Evolutionary conservation across 768 basidiomycete genomes (phyloP).

Genomic region (Boletus sensibilis): DNA sequence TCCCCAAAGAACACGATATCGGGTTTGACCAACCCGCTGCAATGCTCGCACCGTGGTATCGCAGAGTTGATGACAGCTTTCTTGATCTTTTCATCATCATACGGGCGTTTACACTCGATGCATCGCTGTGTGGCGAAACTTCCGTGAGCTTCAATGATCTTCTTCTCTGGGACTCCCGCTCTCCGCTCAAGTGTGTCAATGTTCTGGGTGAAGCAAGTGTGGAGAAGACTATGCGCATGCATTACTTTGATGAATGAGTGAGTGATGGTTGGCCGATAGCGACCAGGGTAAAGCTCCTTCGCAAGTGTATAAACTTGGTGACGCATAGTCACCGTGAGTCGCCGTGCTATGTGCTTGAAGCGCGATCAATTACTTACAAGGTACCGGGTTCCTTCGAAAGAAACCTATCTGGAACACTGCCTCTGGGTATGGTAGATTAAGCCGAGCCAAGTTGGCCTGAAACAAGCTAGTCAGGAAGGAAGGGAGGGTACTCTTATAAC

Average conservation of each 20-base stretch:
- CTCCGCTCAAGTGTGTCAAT: slow-evolving; percentile 89
- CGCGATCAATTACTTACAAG: slow-evolving; percentile 52
- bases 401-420: slow-evolving; percentile 93
- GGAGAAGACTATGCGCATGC: slow-evolving; percentile 62
- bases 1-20: slow-evolving; percentile 96
- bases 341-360: neutral
- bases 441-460: slow-evolving; percentile 72
- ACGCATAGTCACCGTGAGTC: neutral
- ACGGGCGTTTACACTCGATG: slow-evolving; percentile 63
- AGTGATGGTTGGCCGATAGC: slow-evolving; percentile 81
- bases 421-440: slow-evolving; percentile 88
- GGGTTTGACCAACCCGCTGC: slow-evolving; percentile 82
- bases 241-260: slow-evolving; percentile 90
- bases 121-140: slow-evolving; percentile 89
- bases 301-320: slow-evolving; percentile 83
- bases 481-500: neutral
- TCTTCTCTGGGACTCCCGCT: slow-evolving; percentile 69
- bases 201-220: slow-evolving; percentile 85
- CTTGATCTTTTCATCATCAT: slow-evolving; percentile 68
- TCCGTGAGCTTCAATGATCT: slow-evolving; percentile 93
- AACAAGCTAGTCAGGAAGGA: neutral
- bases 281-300: slow-evolving; percentile 89
- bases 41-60: slow-evolving; percentile 60
- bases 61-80: slow-evolving; percentile 55
- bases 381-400: slow-evolving; percentile 76